Evolutionary conservation across 2,329 filamentous ascomycete species (phyloP), one percentile per base, ranked within the genome.

Genomic region (Lecanicillium sp.): DNA sequence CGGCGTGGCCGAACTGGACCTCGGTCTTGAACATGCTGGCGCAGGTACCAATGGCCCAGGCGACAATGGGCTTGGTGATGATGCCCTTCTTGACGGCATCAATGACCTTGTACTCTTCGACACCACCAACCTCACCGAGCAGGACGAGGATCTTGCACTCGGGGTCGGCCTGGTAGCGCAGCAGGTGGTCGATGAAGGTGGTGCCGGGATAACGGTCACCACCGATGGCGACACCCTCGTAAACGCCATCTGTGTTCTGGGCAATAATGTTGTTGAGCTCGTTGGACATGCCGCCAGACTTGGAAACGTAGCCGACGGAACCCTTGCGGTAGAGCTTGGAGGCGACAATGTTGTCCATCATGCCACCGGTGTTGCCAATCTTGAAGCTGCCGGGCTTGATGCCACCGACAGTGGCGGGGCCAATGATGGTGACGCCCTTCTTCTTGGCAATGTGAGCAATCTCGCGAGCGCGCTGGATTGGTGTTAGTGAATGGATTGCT

Each of bases 321-420:
- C 92, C 92, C 72, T 92, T 92, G 69, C 92, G 90, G 82, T 98
- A 98, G 46, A 98, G 87, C 82, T 98, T 98, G 65, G 92, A 97
- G 54, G 92, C 88, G 49, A 98, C 92, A 58, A 98, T 98, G 80
- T 98, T 98, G 79, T 98, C 92, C 92, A 98, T 98, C 92, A 98
- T 98, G 69, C 92, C 92, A 79, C 92, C 92, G 57, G 92, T 98
- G 79, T 98, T 98, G 65, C 92, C 92, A 51, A 98, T 98, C 81
- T 97, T 98, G 85, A 90, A 98, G 65, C 86, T 87, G 66, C 92
- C 92, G 47, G 92, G 92, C 81, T 97, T 98, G 74, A 98, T 97
- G 59, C 92, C 92, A 79, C 92, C 92, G 47, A 98, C 92, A 41
- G 92, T 98, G 56, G 92, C 92, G 49, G 92, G 92, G 50, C 92